Conservation (phyloP, 208 protist species). For the Paratrypanosoma confusum region DNA sequence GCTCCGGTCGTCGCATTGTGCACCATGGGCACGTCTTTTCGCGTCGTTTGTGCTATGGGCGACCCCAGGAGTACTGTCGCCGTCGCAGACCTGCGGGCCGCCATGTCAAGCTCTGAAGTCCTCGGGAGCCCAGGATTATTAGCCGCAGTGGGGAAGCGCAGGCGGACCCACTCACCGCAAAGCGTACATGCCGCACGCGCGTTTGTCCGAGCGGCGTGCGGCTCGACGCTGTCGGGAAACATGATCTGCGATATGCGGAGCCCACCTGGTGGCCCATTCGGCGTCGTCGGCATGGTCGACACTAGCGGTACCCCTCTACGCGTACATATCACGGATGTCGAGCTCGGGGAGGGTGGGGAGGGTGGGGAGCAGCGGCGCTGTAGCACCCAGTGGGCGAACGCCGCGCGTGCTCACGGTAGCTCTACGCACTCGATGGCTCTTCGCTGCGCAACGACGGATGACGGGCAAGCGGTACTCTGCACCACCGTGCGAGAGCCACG, state of each 20-base stretch:
- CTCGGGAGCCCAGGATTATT: neutral
- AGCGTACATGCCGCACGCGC: neutral
- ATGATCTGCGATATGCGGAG: slow-evolving; percentile 32
- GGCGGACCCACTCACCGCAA: neutral
- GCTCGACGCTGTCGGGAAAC: slow-evolving; percentile 21
- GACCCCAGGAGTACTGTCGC: slow-evolving; percentile 39
- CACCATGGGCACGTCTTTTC: slow-evolving; percentile 33
- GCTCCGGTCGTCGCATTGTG: slow-evolving; percentile 65
- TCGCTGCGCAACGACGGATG: too few species aligned
- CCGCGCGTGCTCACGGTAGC: too few species aligned
- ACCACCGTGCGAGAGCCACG: too few species aligned
- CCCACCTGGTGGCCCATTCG: slow-evolving; percentile 12
- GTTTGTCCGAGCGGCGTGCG: too few species aligned
- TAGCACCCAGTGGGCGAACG: too few species aligned
- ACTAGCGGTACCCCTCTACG: slow-evolving; percentile 18
- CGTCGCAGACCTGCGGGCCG: slow-evolving; percentile 41
- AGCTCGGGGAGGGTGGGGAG: slow-evolving; percentile 27
- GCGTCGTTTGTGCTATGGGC: slow-evolving; percentile 51
- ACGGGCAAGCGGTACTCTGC: too few species aligned
- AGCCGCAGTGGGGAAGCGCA: slow-evolving; percentile 4
- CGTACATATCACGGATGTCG: slow-evolving; percentile 16
- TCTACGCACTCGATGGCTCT: too few species aligned
- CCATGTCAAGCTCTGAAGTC: neutral
- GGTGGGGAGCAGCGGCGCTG: too few species aligned
- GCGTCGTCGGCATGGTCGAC: slow-evolving; percentile 44